Evolutionary conservation across 139 green algal species (phyloP), one percentile per base, ranked within the genome.

Genomic region (Astrephomene gubernaculifera): DNA sequence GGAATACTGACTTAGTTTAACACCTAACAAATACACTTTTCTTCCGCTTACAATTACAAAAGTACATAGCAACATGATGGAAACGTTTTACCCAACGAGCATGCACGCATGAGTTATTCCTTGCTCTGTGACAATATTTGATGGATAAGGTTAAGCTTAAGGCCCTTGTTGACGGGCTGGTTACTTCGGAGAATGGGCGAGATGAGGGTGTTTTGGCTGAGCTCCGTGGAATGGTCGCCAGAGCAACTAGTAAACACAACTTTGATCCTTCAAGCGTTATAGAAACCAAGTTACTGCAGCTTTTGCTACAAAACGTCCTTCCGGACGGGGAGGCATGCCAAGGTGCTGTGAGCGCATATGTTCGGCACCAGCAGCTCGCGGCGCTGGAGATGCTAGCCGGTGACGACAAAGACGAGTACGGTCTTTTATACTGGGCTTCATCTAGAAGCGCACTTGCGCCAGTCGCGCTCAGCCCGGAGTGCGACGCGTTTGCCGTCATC

Each of bases 391-490:
- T 72, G 39, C 61, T 83, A 25, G 76, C 60, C 2, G 76, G 76
- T 29, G 76, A 83, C 43, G 76, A 72, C 2, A 70, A 70, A 8
- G 57, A 72, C 6, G 76, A 83, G 43, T 83, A 49, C 10, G 76
- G 76, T 0, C 76, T 83, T 35, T 29, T 83, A 5, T 83, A 83
- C 29, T 83, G 76, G 76, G 53, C 76, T 14, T 72, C 76, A 7
- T 49, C 76, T 1, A 57, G 76, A 2, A 25, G 60, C 29, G 41
- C 60, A 52, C 76, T 83, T 0, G 39, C 72, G 25, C 29, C 57
- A 3, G 29, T 83, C 2, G 76, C 76, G 29, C 76, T 83, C 35
- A 29, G 60, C 0, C 60, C 60, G 39, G 60, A 83, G 6, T 43
- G 39, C 76, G 9, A 72, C 7, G 60, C 60, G 1, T 71, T 83